phyloP scores from a whole-genome alignment of 306 rosid genomes.

The Cajanus cajan region DNA sequence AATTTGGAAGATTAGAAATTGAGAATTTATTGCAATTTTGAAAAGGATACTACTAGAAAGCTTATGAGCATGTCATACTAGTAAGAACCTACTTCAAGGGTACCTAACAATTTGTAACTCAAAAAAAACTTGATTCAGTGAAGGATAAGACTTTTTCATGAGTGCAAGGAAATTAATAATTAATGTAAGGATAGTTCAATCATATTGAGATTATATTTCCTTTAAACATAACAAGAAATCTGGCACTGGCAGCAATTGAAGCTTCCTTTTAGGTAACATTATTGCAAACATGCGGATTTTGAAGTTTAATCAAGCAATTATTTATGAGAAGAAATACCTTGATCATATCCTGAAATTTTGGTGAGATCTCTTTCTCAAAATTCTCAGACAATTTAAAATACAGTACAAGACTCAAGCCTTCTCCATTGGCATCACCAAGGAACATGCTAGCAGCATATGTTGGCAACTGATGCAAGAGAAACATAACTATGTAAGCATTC shows the following conservation, averaged over 20 bases:
- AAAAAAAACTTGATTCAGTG: background rate
- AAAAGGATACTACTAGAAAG: background rate
- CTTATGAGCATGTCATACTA: background rate
- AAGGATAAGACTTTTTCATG: background rate
- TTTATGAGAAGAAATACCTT: slow-evolving; percentile 47
- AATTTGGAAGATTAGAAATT: background rate
- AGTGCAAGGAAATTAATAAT: background rate
- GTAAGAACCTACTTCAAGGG: background rate
- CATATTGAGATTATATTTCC: background rate
- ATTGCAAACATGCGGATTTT: background rate
- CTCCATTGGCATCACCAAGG: slow-evolving; percentile 73
- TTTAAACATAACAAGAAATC: background rate
- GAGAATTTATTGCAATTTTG: background rate
- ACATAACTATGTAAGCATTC: background rate
- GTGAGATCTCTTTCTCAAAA: slow-evolving; percentile 64
- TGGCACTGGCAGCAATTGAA: background rate
- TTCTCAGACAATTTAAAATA: slow-evolving; percentile 70
- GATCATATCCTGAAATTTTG: slow-evolving; percentile 52
- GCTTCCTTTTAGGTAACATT: background rate
- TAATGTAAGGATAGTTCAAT: slow-evolving; percentile 4
- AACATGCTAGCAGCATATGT: slow-evolving; percentile 79
- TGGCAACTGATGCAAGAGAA: slow-evolving; percentile 58
- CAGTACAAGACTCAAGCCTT: slow-evolving; percentile 90
- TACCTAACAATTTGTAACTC: background rate
- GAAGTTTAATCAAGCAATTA: background rate